phyloP scores from a whole-genome alignment of 257 asterid genomes.

The Penstemon barbatus region DNA sequence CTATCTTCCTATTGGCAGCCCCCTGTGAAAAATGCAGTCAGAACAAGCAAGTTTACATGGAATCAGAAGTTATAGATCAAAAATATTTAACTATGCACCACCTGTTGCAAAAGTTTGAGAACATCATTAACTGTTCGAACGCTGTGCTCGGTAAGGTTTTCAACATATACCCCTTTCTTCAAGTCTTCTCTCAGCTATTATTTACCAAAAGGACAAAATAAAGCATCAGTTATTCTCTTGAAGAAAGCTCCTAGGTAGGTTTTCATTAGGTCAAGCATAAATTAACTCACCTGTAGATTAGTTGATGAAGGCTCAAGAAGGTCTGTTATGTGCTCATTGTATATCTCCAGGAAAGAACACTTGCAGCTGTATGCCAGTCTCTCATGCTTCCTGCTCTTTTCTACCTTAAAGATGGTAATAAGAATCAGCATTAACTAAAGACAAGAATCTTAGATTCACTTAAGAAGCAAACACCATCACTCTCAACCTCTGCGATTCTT shows the following conservation, averaged over 20 bases:
- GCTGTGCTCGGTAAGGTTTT: slow-evolving; percentile 68
- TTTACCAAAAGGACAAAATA: slow-evolving; percentile 11
- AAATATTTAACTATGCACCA: slow-evolving; percentile 39
- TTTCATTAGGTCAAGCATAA: slow-evolving; percentile 21
- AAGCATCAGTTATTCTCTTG: slow-evolving; percentile 9
- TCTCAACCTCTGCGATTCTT: slow-evolving; percentile 65
- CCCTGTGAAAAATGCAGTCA: slow-evolving; percentile 54
- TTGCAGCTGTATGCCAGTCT: slow-evolving; percentile 76
- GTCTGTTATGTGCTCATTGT: slow-evolving; percentile 88
- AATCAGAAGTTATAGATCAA: slow-evolving; percentile 7
- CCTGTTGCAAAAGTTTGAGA: slow-evolving; percentile 71
- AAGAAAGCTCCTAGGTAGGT: not conserved
- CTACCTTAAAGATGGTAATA: slow-evolving; percentile 55
- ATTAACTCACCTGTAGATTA: slow-evolving; percentile 63
- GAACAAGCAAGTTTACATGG: slow-evolving; percentile 24
- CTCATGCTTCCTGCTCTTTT: slow-evolving; percentile 63
- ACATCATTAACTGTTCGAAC: slow-evolving; percentile 70
- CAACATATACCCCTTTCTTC: slow-evolving; percentile 84
- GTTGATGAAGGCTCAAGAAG: slow-evolving; percentile 87
- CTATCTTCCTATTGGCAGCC: slow-evolving; percentile 78
- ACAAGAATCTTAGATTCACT: not conserved
- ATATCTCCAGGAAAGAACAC: slow-evolving; percentile 87
- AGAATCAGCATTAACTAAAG: slow-evolving; percentile 17
- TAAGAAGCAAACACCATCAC: slow-evolving; percentile 9
- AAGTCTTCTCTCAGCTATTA: slow-evolving; percentile 80